A percentile compares a stretch with the other conserved stretches of the same genome.
Conservation (phyloP, 2,329 filamentous ascomycete genomes). For the Pezicula carpinea region DNA sequence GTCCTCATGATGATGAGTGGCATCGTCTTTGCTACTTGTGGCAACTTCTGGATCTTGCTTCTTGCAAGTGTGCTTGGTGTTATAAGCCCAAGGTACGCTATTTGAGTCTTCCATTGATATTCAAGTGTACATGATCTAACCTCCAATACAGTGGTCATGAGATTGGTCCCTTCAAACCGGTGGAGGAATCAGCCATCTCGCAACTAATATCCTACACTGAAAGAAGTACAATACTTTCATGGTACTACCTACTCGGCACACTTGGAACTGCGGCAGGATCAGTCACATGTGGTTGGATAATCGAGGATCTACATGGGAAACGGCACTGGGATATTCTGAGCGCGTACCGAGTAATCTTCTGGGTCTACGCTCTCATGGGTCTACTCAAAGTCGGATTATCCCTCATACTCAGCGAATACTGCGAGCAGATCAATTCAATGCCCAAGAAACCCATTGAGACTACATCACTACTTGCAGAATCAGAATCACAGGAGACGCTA, state of each 20-base stretch:
- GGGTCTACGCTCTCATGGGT: constrained; percentile 49
- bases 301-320: constrained; percentile 40
- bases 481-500: neutral
- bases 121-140: neutral
- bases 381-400: constrained; percentile 48
- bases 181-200: constrained; percentile 53
- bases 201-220: constrained; percentile 41
- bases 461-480: too few species aligned
- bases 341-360: constrained; percentile 51
- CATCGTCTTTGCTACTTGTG: constrained; percentile 42
- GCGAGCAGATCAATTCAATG: constrained; percentile 22
- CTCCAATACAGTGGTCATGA: constrained; percentile 45
- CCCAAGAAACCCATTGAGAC: too few species aligned
- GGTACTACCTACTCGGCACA: constrained; percentile 52
- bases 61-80: constrained; percentile 51
- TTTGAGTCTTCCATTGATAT: neutral
- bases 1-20: constrained; percentile 49
- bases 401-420: constrained; percentile 37
- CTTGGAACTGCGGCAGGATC: constrained; percentile 55
- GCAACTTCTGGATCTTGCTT: constrained; percentile 51
- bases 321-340: constrained; percentile 36
- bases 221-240: constrained; percentile 51
- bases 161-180: constrained; percentile 54
- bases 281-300: constrained; percentile 51
- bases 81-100: constrained; percentile 44